Conservation (phyloP, 2,329 filamentous ascomycete genomes). For the Fusarium napiforme region DNA sequence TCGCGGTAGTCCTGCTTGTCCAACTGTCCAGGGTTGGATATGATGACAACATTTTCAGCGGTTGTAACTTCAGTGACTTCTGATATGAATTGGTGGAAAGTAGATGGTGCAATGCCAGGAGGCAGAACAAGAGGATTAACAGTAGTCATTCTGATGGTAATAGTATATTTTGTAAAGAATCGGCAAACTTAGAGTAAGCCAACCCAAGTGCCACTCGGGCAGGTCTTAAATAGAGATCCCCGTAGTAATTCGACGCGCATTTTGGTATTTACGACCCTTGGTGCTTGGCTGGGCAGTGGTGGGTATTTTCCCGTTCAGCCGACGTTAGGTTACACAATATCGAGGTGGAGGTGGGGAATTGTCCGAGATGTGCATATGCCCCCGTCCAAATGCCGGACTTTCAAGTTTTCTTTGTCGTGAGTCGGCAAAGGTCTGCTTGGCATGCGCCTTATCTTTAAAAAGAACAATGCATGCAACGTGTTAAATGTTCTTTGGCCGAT, state of each 20-base stretch:
- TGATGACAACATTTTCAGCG: constrained; percentile 18
- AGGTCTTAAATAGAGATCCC: not conserved
- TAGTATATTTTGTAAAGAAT: not conserved
- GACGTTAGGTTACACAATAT: not conserved
- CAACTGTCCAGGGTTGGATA: constrained; percentile 3
- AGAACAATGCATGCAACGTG: not conserved
- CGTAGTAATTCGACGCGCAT: rapidly evolving
- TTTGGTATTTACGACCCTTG: rapidly evolving
- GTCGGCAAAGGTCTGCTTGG: not conserved
- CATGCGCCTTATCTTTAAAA: not conserved
- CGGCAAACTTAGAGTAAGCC: not conserved
- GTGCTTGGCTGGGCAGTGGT: not conserved
- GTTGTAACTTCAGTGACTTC: not conserved
- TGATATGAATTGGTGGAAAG: constrained; percentile 26
- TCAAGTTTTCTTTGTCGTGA: not conserved
- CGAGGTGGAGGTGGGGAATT: not conserved
- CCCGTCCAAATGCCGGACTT: too few relatives aligned
- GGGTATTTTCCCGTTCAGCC: not conserved
- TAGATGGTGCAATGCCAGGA: not conserved
- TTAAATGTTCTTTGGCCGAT: not conserved
- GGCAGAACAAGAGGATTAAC: constrained; percentile 16
- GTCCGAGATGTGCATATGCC: not conserved
- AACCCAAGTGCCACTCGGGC: too few relatives aligned
- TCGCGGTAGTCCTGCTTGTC: constrained; percentile 28
- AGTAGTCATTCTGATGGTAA: not conserved